Evolutionary conservation across 768 basidiomycete species (phyloP), one percentile per base, ranked within the genome.

Genomic region (Epithele typhae): DNA sequence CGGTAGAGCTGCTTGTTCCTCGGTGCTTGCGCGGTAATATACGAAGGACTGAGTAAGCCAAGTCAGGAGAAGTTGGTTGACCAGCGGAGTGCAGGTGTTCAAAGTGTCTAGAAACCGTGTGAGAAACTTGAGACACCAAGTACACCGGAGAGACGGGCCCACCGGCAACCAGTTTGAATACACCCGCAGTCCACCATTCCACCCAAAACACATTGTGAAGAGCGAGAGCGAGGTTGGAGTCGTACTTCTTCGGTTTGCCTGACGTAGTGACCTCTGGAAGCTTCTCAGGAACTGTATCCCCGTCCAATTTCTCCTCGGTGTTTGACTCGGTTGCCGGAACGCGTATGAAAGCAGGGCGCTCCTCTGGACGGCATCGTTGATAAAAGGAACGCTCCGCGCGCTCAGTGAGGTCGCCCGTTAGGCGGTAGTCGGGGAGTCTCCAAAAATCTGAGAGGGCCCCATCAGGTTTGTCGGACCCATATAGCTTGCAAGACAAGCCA

Each of bases 61-160:
- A 1, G 72, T 71, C 17, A 85, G 64, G 4, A 85, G 60, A n/a
- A 76, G 70, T 54, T 82, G 81, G 55, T 68, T 79, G 18, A 84
- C 60, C 1, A 84, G 70, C 0, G 82, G 79, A 4, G 78, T 72
- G 2, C 74, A 75, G 9, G 78, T 78, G 42, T 70, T 70, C 30
- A 80, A 61, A 0, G 74, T 75, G 49, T 75, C 75, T 69, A 42
- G 4, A 19, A 19, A 7, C 14, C 7, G 14, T 30, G 27, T 30
- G 27, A 30, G 27, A 7, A 30, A 7, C 27, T 30, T 14, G 14
- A 30, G 27, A 7, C 27, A 30, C 27, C 14, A 7, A 30, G 7
- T 30, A 7, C 27, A 30, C n/a, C n/a, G 27, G 27, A 30, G 27
- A 30, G 8, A 7, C 27, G 14, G 14, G 27, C 27, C 14, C 27